These are phyloP conservation scores for Talinum fruticosum DNA, from an alignment of 148 eudicot genomes.

Conservation along the genomic window DNA sequence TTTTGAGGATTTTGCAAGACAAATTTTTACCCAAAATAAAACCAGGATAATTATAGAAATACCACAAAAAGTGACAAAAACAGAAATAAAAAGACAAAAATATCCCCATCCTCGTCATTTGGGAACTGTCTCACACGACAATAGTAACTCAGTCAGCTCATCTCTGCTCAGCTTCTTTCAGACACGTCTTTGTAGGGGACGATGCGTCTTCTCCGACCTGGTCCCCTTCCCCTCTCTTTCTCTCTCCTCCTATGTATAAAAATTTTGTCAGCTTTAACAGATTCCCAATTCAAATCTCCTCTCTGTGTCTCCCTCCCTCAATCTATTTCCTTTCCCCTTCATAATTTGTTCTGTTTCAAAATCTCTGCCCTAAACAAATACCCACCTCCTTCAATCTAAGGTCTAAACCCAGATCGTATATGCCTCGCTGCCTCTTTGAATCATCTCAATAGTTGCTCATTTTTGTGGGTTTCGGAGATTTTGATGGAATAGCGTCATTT, in stretches of 20 bases:
- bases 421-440: neutral
- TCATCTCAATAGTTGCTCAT: neutral
- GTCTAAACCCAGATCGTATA: neutral
- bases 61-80: neutral
- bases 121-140: neutral
- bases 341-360: neutral
- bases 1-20: neutral
- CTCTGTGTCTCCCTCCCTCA: slow-evolving; percentile 1
- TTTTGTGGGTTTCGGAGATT: neutral
- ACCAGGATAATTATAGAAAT: neutral
- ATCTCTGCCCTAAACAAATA: neutral
- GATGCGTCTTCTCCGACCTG: neutral
- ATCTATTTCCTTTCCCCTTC: neutral
- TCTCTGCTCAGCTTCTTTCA: neutral
- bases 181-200: neutral
- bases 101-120: neutral
- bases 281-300: slow-evolving; percentile 11
- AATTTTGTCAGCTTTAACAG: slow-evolving; percentile 7
- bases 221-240: neutral
- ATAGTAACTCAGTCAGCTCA: neutral
- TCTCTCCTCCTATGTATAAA: neutral
- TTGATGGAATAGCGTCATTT: neutral
- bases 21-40: neutral
- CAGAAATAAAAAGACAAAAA: neutral
- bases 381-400: neutral